Base-by-base conservation (phyloP, 306 rosid genomes). In the Purshia tridentata region DNA sequence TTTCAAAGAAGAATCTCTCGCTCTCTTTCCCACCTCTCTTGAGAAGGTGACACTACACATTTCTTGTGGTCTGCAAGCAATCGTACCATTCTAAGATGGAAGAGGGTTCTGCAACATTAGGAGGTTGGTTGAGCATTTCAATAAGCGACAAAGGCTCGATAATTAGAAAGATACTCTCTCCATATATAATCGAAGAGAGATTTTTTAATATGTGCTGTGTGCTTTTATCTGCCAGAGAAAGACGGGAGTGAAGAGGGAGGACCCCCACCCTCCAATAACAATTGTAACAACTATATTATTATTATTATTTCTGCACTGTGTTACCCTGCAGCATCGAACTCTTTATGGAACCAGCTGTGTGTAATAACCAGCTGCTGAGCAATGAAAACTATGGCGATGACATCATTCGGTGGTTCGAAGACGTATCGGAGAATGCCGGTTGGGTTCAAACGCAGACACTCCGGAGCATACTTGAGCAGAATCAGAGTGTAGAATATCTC, bases 331-430 rank as follows among this genome's bases (percentile, higher is more conserved):
- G 66, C 19, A 39, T 8, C 47, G 2, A 29, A 5, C 45, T 71
- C 62, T 68, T 20, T 59, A 62, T 89, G 92, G 97, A 91, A 67
- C 68, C 81, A 56, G 6, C 48, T 69, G 70, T 12, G 37, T 2
- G 58, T 35, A 61, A 78, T 59, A 66, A 18, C 58, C 77, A 73
- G 51, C 35, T 29, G 35, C 35, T 29, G 35, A 61, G 60, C 70
- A 75, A 59, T 47, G 69, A 48, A 40, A 37, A 41, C 54, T 14
- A 20, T 45, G 73, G 70, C 9, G 20, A 64, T 19, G 90, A 93
- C 49, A 70, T 90, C 69, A 82, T 86, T 51, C 47, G 52, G 53
- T 88, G 96, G 98, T 94, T 94, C 70, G 95, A 94, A 71, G 84
- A 80, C 12, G 86, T 88, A 3, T 67, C 96, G 0, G 56, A 70